Evolutionary conservation across 768 basidiomycete species (phyloP).

Genomic region (Termitomyces eurrhizus): DNA sequence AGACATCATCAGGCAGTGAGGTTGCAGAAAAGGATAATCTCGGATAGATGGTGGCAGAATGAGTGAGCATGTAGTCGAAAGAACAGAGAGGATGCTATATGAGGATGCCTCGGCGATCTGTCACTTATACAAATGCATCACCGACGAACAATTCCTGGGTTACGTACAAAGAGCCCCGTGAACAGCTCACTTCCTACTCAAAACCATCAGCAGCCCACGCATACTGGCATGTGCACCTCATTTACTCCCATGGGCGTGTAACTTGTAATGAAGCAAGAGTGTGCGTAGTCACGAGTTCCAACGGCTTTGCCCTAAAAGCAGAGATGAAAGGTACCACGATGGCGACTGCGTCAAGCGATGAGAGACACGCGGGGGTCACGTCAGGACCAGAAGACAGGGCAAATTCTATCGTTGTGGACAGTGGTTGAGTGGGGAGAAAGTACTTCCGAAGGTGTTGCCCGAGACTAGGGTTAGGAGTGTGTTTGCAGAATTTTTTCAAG

Average conservation of each 20-base stretch:
- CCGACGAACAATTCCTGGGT: background rate
- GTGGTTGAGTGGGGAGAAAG: background rate
- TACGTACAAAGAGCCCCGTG: background rate
- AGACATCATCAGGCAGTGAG: background rate
- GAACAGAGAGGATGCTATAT: background rate
- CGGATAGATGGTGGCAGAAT: constrained; percentile 12
- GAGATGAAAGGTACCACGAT: background rate
- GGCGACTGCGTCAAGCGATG: background rate
- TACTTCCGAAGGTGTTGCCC: constrained; percentile 9
- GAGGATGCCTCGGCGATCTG: constrained; percentile 4
- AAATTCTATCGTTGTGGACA: too few species aligned
- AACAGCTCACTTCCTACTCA: background rate
- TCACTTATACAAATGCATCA: background rate
- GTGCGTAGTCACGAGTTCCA: background rate
- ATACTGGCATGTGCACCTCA: background rate
- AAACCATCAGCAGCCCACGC: background rate
- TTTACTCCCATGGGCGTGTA: background rate
- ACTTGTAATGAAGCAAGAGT: background rate
- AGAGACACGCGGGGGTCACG: background rate
- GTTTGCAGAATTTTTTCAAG: constrained; percentile 1
- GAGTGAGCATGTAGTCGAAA: background rate
- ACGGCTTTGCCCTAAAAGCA: background rate
- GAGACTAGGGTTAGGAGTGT: constrained; percentile 12
- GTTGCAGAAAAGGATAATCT: constrained; percentile 3
- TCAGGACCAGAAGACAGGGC: background rate